Evolutionary conservation across 2,329 filamentous ascomycete genomes (phyloP).

Genomic region (Colletotrichum euphorbiae): DNA sequence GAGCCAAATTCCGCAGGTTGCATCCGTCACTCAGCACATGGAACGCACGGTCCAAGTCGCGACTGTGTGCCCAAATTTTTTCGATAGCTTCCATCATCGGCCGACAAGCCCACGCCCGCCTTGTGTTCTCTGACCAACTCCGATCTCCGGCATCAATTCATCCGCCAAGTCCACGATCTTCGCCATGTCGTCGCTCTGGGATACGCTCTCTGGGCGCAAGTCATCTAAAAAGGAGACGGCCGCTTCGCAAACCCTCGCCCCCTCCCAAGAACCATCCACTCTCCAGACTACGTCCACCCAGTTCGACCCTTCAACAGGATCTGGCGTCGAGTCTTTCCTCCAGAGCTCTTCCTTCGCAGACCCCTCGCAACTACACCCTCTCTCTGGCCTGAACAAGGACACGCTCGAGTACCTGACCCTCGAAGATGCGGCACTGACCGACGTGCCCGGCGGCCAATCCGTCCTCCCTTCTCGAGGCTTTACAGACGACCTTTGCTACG

Average conservation of each 20-base stretch:
- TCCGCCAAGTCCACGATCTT: constrained; percentile 29
- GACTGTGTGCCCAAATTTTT: constrained; percentile 41
- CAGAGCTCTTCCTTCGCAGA: constrained; percentile 82
- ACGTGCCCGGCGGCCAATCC: constrained; percentile 86
- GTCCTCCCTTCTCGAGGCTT: constrained; percentile 95
- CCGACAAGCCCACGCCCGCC: constrained; percentile 27
- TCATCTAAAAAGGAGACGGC: constrained; percentile 52
- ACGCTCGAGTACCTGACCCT: constrained; percentile 94
- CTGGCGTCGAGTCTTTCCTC: constrained; percentile 90
- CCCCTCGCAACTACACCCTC: constrained; percentile 88
- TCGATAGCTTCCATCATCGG: constrained; percentile 40
- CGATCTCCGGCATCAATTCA: constrained; percentile 32
- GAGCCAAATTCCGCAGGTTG: constrained; percentile 16
- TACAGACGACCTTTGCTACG: constrained; percentile 98
- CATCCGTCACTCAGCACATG: constrained; percentile 24
- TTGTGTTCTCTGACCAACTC: constrained; percentile 25
- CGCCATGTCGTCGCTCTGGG: constrained; percentile 70
- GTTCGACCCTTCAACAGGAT: constrained; percentile 79
- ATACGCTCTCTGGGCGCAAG: constrained; percentile 71
- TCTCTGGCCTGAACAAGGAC: constrained; percentile 92
- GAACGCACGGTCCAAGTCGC: constrained; percentile 41
- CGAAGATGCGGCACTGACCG: constrained; percentile 89
- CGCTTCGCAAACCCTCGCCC: constrained; percentile 45
- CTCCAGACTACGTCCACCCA: constrained; percentile 65
- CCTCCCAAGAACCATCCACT: constrained; percentile 59